Percentiles rank a stretch among this genome's conserved stretches.
phyloP scores from a whole-genome alignment of 1,284 basidiomycete genomes.

The Naganishia sp. region DNA sequence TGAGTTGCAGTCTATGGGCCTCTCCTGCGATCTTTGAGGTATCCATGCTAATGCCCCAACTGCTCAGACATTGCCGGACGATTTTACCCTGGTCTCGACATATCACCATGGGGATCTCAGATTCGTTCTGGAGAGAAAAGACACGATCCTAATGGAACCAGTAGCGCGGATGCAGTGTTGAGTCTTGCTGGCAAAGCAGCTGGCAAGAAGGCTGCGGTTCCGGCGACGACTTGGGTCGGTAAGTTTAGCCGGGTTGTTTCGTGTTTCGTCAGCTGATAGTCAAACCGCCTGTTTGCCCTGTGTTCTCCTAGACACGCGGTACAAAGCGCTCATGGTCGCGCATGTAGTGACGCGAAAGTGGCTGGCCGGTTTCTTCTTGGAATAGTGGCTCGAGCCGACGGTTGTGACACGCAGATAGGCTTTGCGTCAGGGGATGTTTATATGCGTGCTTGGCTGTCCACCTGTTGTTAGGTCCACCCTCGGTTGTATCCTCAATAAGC shows the following conservation, averaged over 20 bases:
- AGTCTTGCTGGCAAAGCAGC: slow-evolving; percentile 22
- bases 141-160: not conserved
- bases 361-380: slow-evolving; percentile 19
- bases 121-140: not conserved
- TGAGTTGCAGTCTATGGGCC: not conserved
- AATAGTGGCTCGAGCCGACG: not conserved
- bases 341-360: slow-evolving; percentile 21
- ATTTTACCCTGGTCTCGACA: slow-evolving; percentile 10
- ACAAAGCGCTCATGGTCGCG: slow-evolving; percentile 21
- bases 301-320: slow-evolving; percentile 2
- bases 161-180: slow-evolving; percentile 3
- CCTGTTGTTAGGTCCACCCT: too few relatives aligned
- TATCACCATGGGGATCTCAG: slow-evolving; percentile 2
- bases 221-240: slow-evolving; percentile 19
- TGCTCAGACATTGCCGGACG: slow-evolving; percentile 20
- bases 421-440: too few relatives aligned
- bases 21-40: not conserved
- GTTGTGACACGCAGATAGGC: too few relatives aligned
- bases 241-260: not conserved
- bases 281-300: not conserved
- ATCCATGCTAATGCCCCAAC: too few relatives aligned
- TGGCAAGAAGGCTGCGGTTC: slow-evolving; percentile 9
- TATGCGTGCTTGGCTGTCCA: too few relatives aligned
- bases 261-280: too few relatives aligned
- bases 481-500: too few relatives aligned